Evolutionary conservation across 805 yeast genomes (phyloP), one percentile per base, ranked within the genome.

Genomic region (Candida adriatica): DNA sequence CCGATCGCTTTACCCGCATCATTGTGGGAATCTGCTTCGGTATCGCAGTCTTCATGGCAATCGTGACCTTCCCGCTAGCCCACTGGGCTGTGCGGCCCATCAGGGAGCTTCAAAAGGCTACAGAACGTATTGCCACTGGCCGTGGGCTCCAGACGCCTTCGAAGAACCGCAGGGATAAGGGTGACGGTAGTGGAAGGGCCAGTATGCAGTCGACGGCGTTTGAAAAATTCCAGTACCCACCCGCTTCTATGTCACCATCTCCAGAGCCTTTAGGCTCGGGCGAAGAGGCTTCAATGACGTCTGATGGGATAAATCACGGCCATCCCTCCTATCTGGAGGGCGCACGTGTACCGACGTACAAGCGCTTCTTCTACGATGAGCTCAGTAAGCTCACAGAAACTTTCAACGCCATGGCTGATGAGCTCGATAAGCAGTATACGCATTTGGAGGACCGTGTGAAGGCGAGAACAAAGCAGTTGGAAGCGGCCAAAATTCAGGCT

Each of bases 351-450:
- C 75, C 79, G 0, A 60, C 58, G 48, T 42, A 59, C 26, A 42
- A 74, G 53, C 61, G 77, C 27, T 45, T 79, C 17, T 73, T 82
- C 48, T 65, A 73, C 26, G 96, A 92, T 61, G 98, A 90, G 57
- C 65, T 90, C 27, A 80, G 90, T 0, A 95, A 87, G 46, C 62
- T 90, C 18, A 79, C 94, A 0, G 88, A 79, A 22, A 90, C 95
- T 0, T 90, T 88, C 57, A 87, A 88, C 48, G 78, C 79, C 14
- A 87, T 90, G 96, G 78, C 94, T 4, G 84, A 79, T 48, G 95
- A 85, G 48, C 65, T 90, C 21, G 85, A 84, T 37, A 69, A 75
- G 38, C 96, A 90, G 53, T 90, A 90, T 48, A 64, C 79, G 5
- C 79, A 80, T 47, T 56, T 90, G 32, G 97, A 92, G 57, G 95